A percentile compares a stretch with the other conserved stretches of the same genome.
These are phyloP conservation scores for Candolleomyces aberdarensis DNA, from an alignment of 768 basidiomycete genomes.

Conservation along the genomic window DNA sequence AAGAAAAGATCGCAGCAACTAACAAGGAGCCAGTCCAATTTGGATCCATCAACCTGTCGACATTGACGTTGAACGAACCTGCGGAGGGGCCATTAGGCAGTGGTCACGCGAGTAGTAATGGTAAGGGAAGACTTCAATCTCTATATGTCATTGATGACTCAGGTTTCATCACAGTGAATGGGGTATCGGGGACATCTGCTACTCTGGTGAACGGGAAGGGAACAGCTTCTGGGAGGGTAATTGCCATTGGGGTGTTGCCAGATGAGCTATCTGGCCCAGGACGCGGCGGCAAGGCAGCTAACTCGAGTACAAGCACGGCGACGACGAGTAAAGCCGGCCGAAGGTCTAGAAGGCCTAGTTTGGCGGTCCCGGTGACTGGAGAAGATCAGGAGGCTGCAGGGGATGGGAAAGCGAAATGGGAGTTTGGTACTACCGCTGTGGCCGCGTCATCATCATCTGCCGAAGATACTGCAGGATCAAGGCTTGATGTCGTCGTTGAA, in stretches of 20 bases:
- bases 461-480: neutral
- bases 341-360: conserved; percentile 16
- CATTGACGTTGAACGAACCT: neutral
- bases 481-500: neutral
- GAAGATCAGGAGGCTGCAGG: neutral
- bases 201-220: too few relatives aligned
- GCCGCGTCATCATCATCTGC: neutral
- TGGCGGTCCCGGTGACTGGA: neutral
- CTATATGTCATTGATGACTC: too few relatives aligned
- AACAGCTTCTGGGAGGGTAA: neutral
- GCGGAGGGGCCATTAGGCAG: neutral
- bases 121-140: neutral
- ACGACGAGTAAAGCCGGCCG: conserved; percentile 11
- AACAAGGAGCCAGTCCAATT: neutral
- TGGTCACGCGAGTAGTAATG: neutral
- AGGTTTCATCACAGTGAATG: too few relatives aligned
- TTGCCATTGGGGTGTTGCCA: neutral
- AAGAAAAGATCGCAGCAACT: neutral
- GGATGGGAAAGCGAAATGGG: conserved; percentile 38
- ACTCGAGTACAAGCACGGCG: neutral
- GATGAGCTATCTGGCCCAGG: neutral
- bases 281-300: neutral
- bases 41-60: neutral
- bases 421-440: conserved; percentile 49
- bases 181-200: too few relatives aligned